These are phyloP conservation scores for Candida silvatica DNA, from an alignment of 805 yeast genomes.

Conservation along the genomic window DNA sequence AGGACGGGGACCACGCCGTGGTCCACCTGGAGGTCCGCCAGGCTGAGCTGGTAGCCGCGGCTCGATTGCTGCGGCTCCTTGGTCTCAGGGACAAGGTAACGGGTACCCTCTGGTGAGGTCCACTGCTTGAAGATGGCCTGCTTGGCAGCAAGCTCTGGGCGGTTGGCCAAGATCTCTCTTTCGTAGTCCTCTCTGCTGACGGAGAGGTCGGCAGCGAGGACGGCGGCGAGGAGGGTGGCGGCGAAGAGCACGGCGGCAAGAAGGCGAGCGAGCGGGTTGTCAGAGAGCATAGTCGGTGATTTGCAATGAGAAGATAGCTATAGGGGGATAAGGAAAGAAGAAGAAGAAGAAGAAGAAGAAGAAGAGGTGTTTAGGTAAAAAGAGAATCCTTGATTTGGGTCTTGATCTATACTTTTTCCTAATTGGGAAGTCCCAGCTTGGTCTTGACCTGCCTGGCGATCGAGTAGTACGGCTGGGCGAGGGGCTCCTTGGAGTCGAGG, in stretches of 20 bases:
- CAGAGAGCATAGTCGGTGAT: no score
- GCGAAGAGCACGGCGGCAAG: no score
- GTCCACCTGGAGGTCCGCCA: neutral
- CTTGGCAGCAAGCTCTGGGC: conserved; percentile 10
- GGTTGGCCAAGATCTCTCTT: conserved; percentile 2
- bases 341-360: no score
- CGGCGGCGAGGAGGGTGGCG: no score
- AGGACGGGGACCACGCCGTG: conserved; percentile 8
- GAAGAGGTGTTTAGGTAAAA: no score
- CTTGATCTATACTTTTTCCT: no score
- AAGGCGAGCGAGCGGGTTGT: no score
- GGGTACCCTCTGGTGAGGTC: conserved; percentile 18
- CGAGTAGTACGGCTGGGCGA: conserved; percentile 35
- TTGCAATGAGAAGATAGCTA: no score
- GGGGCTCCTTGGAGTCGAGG: conserved; percentile 27
- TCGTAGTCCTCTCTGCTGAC: conserved; percentile 1
- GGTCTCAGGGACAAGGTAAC: conserved; percentile 16
- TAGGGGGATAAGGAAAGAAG: no score
- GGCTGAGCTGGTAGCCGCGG: neutral
- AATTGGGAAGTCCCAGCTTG: no score
- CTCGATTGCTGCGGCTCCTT: neutral
- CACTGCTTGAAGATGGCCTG: conserved; percentile 17
- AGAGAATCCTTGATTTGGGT: no score
- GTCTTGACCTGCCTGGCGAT: no score
- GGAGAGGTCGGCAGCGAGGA: neutral